Evolutionary conservation across 345 rosid genomes (phyloP).

Genomic region (Corchorus olitorius): DNA sequence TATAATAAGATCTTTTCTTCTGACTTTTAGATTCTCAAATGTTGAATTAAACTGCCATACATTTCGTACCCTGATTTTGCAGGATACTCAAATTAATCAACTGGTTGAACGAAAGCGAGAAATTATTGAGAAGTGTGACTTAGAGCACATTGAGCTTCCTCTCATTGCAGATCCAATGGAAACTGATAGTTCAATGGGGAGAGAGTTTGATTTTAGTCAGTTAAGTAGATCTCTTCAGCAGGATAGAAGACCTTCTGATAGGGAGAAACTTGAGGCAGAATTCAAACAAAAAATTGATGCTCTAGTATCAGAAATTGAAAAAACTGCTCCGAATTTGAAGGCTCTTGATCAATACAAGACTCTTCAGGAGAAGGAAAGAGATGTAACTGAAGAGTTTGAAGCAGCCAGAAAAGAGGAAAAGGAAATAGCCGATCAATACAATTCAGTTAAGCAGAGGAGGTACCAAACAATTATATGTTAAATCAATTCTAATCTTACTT

Average conservation of each 20-base stretch:
- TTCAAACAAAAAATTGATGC: constrained; percentile 81
- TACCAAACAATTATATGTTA: constrained; percentile 22
- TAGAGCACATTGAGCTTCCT: constrained; percentile 81
- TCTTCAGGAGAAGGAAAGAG: constrained; percentile 77
- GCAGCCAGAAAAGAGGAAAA: constrained; percentile 88
- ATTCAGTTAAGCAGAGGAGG: constrained; percentile 84
- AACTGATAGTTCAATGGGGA: constrained; percentile 56
- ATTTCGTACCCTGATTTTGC: constrained; percentile 33
- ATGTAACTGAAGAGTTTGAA: constrained; percentile 81
- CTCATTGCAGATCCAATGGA: constrained; percentile 74
- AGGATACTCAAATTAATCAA: constrained; percentile 81
- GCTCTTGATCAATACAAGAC: constrained; percentile 93
- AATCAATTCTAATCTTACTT: not conserved
- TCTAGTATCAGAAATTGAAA: constrained; percentile 72
- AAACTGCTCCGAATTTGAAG: constrained; percentile 92
- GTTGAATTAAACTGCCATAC: constrained; percentile 8
- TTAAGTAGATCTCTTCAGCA: constrained; percentile 74
- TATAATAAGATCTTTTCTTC: not conserved
- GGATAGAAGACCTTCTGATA: constrained; percentile 67
- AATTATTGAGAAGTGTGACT: constrained; percentile 78
- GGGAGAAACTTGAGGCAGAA: constrained; percentile 77
- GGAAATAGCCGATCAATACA: constrained; percentile 75
- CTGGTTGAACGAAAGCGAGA: constrained; percentile 69
- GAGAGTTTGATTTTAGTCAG: constrained; percentile 76
- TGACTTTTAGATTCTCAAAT: constrained; percentile 15